Base-by-base conservation (phyloP, 2,329 filamentous ascomycete genomes). In the Mycogone perniciosa region DNA sequence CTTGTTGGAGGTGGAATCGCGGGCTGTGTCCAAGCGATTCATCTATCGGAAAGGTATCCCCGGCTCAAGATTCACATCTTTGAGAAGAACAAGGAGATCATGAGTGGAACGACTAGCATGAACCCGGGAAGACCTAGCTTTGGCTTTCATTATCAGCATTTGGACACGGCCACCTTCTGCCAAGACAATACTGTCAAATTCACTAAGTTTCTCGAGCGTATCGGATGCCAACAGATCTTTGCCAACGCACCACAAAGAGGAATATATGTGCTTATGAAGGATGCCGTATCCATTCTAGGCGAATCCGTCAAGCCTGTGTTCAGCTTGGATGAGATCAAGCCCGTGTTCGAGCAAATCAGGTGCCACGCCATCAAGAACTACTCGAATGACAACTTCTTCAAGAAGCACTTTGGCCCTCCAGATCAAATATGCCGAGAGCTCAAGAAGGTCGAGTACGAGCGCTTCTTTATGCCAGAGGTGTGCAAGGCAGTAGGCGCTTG, bases 181-280 rank as follows among this genome's bases (percentile, higher is more conserved):
- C 46, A 49, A 20, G 46, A 49, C 10, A 44, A 43, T 9, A 49
- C 46, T 9, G 46, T 49, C 30, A 44, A 29, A 9, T 49, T 49
- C 20, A 37, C 46, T 2, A 33, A 35, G 20, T 49, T 49, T 30
- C 39, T 49, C n/a, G n/a, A 43, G 31, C 7, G 39, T 26, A 49
- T 49, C 13, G 39, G 39, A 37, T 49, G 46, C 13, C 38, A 6
- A 11, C 6, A 27, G 7, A 49, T 49, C 29, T 49, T 49, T 37
- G 39, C 46, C 1, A 27, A 44, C 3, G 46, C 46, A 20, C 46
- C 46, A 2, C 46, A 49, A 10, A 11, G n/a, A 9, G 46, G 46
- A 26, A 49, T 49, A 26, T 49, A 49, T 9, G 46, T 43, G 29
- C 30, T 49, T 10, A 49, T 49, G 39, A 43, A 49, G 31, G 38